Base-by-base conservation (phyloP, 2,329 filamentous ascomycete species). In the Penicillium palitans region DNA sequence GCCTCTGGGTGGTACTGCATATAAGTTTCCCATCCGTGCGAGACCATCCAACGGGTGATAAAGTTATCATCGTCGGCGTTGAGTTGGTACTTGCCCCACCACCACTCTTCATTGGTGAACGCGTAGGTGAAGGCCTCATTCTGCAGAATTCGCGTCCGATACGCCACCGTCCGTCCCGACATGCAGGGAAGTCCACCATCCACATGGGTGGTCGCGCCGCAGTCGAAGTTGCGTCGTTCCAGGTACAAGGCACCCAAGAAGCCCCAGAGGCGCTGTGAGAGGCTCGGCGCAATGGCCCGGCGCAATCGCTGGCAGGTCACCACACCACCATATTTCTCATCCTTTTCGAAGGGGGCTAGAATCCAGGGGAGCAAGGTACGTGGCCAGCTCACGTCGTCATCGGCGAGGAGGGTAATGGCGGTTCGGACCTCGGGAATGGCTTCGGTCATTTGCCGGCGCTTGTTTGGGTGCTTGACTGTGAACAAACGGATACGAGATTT, bases 41-140 rank as follows among this genome's bases (percentile, higher is more conserved):
- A 90, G 66, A 97, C 93, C 70, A 98, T 84, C 93, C 93, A 98
- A 58, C 93, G 88, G 7, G 93, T 97, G 68, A 98, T 91, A 78
- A 97, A 98, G 78, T 98, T 98, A 81, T 98, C 93, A 75, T 98
- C 93, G 76, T 98, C 93, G 27, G 93, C 92, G 72, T 97, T 97
- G 61, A 98, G 83, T 70, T 93, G 93, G 78, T 89, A 96, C 68
- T 89, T 87, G 49, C 89, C 84, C 62, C 77, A 80, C 77, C 83
- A 83, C 91, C 91, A 96, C 67, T 89, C 89, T 78, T 98, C 93
- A 55, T 93, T 91, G 66, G 90, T 93, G 80, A 98, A 97, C 46
- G 88, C 90, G 64, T 93, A 85, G 42, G 92, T 87, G 76, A 98
- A 98, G 52, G 89, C 87, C 59, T 89, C 86, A 72, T 93, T 91